Conservation (phyloP, 2,329 filamentous ascomycete genomes). For the Penicillium sp. region DNA sequence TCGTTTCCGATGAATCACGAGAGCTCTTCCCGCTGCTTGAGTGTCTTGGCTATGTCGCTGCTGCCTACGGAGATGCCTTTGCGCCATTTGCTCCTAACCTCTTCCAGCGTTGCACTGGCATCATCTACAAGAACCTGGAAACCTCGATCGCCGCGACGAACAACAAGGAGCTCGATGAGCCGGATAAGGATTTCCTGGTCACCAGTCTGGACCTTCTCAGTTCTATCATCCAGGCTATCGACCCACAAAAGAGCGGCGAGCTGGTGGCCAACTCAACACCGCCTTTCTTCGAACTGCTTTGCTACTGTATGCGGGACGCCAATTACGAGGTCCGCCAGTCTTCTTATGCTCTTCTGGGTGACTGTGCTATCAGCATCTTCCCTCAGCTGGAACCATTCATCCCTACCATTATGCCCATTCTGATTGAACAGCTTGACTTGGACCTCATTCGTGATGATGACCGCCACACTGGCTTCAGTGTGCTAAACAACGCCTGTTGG, state of each 20-base stretch:
- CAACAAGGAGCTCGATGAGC: slow-evolving; percentile 65
- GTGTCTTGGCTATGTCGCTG: slow-evolving; percentile 89
- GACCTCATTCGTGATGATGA: slow-evolving; percentile 71
- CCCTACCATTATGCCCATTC: slow-evolving; percentile 64
- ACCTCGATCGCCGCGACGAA: slow-evolving; percentile 65
- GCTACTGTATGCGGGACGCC: slow-evolving; percentile 85
- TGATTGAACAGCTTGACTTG: slow-evolving; percentile 84
- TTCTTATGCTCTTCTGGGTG: slow-evolving; percentile 87
- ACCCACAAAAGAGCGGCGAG: slow-evolving; percentile 65
- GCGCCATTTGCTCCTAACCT: slow-evolving; percentile 79
- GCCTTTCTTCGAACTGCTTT: slow-evolving; percentile 82
- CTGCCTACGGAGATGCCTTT: slow-evolving; percentile 76
- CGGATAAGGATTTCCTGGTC: slow-evolving; percentile 95
- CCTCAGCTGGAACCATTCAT: slow-evolving; percentile 70
- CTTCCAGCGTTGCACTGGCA: slow-evolving; percentile 79
- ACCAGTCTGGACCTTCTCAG: slow-evolving; percentile 91
- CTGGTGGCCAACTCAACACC: slow-evolving; percentile 71
- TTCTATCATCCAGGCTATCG: slow-evolving; percentile 85
- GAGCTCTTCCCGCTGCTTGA: slow-evolving; percentile 95
- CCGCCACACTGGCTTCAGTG: slow-evolving; percentile 78
- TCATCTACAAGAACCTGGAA: slow-evolving; percentile 87
- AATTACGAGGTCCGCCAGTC: slow-evolving; percentile 94
- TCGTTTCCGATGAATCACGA: slow-evolving; percentile 78
- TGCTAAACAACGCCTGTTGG: slow-evolving; percentile 98
- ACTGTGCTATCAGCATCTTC: slow-evolving; percentile 91